These are phyloP conservation scores for Globisporangium polare DNA, from an alignment of 352 stramenopile genomes.

Conservation along the genomic window DNA sequence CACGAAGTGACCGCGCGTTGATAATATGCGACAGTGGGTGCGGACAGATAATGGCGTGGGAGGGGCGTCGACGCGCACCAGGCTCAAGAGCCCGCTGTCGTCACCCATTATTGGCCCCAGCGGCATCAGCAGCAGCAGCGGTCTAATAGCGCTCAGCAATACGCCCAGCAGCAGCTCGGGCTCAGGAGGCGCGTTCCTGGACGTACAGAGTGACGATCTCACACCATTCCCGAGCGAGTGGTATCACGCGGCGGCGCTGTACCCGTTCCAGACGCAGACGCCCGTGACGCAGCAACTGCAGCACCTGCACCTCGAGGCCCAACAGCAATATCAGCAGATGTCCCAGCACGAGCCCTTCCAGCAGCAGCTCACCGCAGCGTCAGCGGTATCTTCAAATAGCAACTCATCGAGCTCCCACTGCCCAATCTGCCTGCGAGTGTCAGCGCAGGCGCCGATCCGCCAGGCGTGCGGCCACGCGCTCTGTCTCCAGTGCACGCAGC, in stretches of 20 bases:
- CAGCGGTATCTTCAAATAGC: background rate
- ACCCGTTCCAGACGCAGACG: conserved; percentile 5
- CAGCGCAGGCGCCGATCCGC: conserved; percentile 32
- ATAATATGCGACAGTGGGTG: conserved; percentile 13
- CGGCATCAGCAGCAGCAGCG: background rate
- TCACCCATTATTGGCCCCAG: background rate
- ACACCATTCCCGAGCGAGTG: conserved; percentile 1
- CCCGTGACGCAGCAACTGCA: conserved; percentile 3
- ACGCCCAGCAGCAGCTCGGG: background rate
- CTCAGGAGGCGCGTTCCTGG: background rate
- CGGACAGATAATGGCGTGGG: background rate
- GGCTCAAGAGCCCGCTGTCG: conserved; percentile 11
- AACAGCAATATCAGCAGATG: conserved; percentile 24
- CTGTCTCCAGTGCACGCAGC: conserved; percentile 47
- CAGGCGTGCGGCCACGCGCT: conserved; percentile 55
- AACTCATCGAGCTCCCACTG: conserved; percentile 22
- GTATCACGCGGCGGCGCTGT: conserved; percentile 4
- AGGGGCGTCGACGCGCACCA: background rate
- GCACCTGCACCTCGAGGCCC: background rate
- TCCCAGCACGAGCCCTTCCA: conserved; percentile 5
- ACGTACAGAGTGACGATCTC: conserved; percentile 10
- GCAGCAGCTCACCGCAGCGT: background rate
- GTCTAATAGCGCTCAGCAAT: background rate
- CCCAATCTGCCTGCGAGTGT: conserved; percentile 38
- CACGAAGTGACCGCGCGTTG: background rate